These are phyloP conservation scores for Escovopsis sp. DNA, from an alignment of 2,329 filamentous ascomycete genomes.

Conservation along the genomic window DNA sequence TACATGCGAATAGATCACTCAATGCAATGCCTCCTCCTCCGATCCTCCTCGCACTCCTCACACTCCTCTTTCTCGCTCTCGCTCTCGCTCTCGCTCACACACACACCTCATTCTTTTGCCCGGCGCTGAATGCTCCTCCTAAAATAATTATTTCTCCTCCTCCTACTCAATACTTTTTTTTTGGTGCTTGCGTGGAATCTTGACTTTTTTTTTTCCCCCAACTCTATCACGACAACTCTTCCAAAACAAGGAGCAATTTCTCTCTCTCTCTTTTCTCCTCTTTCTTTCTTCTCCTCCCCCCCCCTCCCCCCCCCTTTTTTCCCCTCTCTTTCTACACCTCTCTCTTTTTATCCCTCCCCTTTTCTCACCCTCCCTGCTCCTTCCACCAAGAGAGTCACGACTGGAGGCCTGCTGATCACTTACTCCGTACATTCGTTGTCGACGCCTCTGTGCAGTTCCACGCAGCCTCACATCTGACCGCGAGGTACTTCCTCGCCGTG, in stretches of 20 bases:
- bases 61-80: constrained; percentile 15
- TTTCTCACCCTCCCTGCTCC: too few relatives aligned
- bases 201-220: constrained; percentile 2
- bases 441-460: too few relatives aligned
- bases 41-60: too few relatives aligned
- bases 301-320: too few relatives aligned
- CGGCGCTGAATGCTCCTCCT: constrained; percentile 9
- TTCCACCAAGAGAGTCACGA: too few relatives aligned
- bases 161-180: constrained; percentile 1
- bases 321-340: not conserved
- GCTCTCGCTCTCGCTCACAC: constrained; percentile 6
- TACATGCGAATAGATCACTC: too few relatives aligned
- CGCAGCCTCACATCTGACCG: too few relatives aligned
- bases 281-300: not conserved
- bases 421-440: too few relatives aligned
- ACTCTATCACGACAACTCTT: not conserved
- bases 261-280: not conserved
- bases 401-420: too few relatives aligned
- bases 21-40: too few relatives aligned
- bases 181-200: constrained; percentile 5
- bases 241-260: not conserved
- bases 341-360: too few relatives aligned
- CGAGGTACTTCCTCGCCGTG: too few relatives aligned
- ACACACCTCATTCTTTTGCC: constrained; percentile 6
- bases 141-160: constrained; percentile 8